phyloP scores from a whole-genome alignment of 306 rosid genomes.

The Carpinus fangiana region DNA sequence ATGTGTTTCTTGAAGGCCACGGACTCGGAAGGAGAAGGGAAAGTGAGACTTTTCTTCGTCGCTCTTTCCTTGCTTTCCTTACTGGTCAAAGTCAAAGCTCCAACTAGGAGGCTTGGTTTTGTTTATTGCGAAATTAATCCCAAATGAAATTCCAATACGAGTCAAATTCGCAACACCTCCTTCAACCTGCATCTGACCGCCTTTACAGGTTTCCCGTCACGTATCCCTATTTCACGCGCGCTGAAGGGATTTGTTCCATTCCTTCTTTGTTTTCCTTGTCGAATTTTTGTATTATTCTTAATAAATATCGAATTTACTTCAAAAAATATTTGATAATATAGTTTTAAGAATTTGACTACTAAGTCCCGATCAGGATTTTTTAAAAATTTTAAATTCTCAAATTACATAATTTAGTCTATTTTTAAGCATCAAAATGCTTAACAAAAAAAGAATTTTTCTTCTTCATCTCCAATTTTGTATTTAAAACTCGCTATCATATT shows the following conservation, averaged over 20 bases:
- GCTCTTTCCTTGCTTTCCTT: constrained; percentile 33
- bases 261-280: too few relatives aligned
- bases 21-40: constrained; percentile 61
- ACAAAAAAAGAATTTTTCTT: too few relatives aligned
- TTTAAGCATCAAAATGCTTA: too few relatives aligned
- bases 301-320: too few relatives aligned
- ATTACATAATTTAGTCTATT: too few relatives aligned
- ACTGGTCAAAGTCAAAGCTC: constrained; percentile 91
- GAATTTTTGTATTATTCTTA: too few relatives aligned
- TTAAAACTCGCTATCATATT: too few relatives aligned
- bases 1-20: neutral
- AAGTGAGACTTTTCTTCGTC: constrained; percentile 85
- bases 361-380: too few relatives aligned
- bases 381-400: too few relatives aligned
- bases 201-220: neutral
- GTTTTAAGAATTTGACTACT: too few relatives aligned
- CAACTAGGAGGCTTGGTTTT: constrained; percentile 41
- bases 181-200: neutral
- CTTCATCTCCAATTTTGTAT: too few relatives aligned
- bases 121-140: constrained; percentile 31
- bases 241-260: neutral
- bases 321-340: too few relatives aligned
- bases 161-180: constrained; percentile 18
- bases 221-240: neutral
- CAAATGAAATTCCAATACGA: constrained; percentile 36